Base-by-base conservation (phyloP, 257 asterid genomes). In the Solanum chaucha region DNA sequence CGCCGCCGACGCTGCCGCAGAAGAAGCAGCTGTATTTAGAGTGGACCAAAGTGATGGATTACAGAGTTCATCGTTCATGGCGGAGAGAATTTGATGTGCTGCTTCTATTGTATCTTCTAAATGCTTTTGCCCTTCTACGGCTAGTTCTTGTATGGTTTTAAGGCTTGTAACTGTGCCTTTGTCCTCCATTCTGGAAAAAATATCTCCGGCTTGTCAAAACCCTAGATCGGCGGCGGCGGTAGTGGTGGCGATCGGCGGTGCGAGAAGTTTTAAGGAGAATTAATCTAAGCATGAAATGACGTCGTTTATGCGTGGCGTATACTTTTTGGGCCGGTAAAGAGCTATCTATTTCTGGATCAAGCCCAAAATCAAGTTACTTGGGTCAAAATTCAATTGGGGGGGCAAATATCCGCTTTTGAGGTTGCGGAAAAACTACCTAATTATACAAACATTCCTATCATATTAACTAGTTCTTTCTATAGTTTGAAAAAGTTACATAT, bases 61-160 rank as follows among this genome's bases (percentile, higher is more conserved):
- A 87, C 98, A 95, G 74, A 96, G 98, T 91, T 95, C 98, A 85
- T 95, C 98, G 90, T 94, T 95, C 97, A 95, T 94, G 89, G 98
- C 93, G 85, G 95, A 93, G 28, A 95, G 95, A 88, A 95, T 95
- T 71, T 92, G 90, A 90, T 92, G 93, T 30, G 97, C 96, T 26
- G 97, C 92, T 74, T 93, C 96, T 71, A 95, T 92, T 26, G 98
- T 93, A 81, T 92, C 95, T 86, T 94, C 97, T 85, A 95, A 94
- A 77, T 95, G 94, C 86, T 86, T 94, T 58, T 93, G 95, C 72
- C 96, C 98, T 19, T 94, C 95, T 68, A 92, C 74, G 36, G 97
- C 94, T 40, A 95, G 88, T n/a, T 93, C 96, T 82, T 91, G 95
- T 6, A 89, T 88, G 85, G 92, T 83, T 59, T 88, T 92, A 38